Evolutionary conservation across 768 basidiomycete species (phyloP), one percentile per base, ranked within the genome.

Genomic region (Vishniacozyma victoriae): DNA sequence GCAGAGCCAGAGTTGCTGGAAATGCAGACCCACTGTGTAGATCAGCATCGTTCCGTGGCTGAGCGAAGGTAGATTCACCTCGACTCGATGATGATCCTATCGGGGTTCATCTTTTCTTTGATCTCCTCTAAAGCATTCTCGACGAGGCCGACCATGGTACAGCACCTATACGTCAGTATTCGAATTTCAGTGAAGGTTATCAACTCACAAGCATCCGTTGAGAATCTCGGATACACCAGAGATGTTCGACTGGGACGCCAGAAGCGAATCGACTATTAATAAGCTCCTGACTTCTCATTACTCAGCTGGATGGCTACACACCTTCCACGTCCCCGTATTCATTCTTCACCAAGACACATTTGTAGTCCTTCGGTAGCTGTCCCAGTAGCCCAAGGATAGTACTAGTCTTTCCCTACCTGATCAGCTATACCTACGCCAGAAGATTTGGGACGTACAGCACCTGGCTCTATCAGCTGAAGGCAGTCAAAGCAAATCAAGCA

Each of bases 261-360:
- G 80, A 57, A 92, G 82, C 58, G 88, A 91, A 66, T 96, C 91
- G 41, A 96, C 91, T 86, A 50, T 12, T 11, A 33, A 14, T 54
- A 27, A 54, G 46, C 42, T 33, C n/a, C 29, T 9, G 29, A 33
- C 9, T n/a, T n/a, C 9, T 9, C n/a, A 9, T 33, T 29, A n/a
- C 11, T 35, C n/a, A 44, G 45, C 7, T 25, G 18, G 23, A 7
- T 5, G 26, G 18, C 37, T 7, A 31, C 41, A 33, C 48, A 85
- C 87, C 87, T 79, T 92, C 81, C 12, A 93, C 78, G 75, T 96
- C 90, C 15, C 92, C 92, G 62, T 89, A 95, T 70, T 96, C 92
- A 74, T 96, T 96, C 76, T 96, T 96, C 54, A 96, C 78, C 31
- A 96, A 74, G 5, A 91, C 89, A 25, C 86, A 85, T 47, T 82